Percentiles rank a stretch among this genome's conserved stretches.
Evolutionary conservation across 345 rosid genomes (phyloP).

Genomic region (Kernera saxatilis): DNA sequence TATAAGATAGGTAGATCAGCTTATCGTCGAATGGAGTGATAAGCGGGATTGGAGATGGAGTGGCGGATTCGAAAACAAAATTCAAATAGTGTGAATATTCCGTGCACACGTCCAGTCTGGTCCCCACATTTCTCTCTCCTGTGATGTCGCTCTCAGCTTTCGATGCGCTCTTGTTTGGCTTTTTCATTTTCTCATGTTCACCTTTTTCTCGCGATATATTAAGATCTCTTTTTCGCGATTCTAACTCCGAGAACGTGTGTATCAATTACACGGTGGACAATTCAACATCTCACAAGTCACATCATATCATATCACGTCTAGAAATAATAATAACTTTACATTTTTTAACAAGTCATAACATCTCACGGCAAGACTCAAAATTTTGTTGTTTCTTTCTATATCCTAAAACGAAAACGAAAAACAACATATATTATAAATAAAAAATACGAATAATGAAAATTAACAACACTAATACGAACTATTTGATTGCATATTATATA

Average conservation of each 20-base stretch:
- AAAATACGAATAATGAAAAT: too few relatives aligned
- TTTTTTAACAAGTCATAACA: neutral
- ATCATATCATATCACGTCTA: too few relatives aligned
- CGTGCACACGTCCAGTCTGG: constrained; percentile 29
- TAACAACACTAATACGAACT: too few relatives aligned
- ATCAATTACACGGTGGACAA: constrained; percentile 6
- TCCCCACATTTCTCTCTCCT: constrained; percentile 26
- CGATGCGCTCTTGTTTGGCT: neutral
- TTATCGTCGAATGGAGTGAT: constrained; percentile 11
- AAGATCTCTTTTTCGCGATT: neutral
- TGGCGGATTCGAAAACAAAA: constrained; percentile 28
- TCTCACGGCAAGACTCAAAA: neutral
- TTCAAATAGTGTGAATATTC: constrained; percentile 31
- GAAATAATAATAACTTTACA: neutral
- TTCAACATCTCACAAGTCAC: constrained; percentile 11
- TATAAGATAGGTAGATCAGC: rapidly evolving
- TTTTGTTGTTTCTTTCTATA: neutral
- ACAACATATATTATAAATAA: too few relatives aligned
- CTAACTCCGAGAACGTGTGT: neutral
- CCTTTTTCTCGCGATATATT: constrained; percentile 6
- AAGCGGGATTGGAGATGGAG: neutral
- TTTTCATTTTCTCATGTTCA: neutral
- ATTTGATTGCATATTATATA: too few relatives aligned
- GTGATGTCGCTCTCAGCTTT: constrained; percentile 17
- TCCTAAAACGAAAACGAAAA: too few relatives aligned